These are phyloP conservation scores for Beauveria scarabaeidicola DNA, from an alignment of 2,329 filamentous ascomycete species.

Conservation along the genomic window DNA sequence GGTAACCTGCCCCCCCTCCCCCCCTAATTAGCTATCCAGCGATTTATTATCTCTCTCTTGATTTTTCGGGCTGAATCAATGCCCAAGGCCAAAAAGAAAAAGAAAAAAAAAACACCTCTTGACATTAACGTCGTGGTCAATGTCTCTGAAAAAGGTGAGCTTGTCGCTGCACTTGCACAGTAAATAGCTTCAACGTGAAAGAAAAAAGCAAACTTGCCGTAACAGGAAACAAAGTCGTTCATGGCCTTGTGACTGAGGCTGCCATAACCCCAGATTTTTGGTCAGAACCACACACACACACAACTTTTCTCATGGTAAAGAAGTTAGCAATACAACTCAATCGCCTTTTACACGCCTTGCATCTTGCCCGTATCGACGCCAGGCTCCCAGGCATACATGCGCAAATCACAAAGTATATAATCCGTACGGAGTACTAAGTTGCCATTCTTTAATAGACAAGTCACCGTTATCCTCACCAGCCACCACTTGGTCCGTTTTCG, in stretches of 20 bases:
- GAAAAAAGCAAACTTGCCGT: neutral
- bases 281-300: too few species aligned
- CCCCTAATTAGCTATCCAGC: too few species aligned
- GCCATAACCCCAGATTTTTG: neutral
- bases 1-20: neutral
- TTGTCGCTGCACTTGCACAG: neutral
- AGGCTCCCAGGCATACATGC: slow-evolving; percentile 7
- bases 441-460: neutral
- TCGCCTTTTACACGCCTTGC: neutral
- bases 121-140: too few species aligned
- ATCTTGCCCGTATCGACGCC: slow-evolving; percentile 6
- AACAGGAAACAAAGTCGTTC: neutral
- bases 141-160: too few species aligned
- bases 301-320: too few species aligned
- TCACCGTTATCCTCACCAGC: neutral
- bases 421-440: too few species aligned
- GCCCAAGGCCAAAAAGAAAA: neutral
- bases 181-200: neutral
- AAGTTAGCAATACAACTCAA: neutral
- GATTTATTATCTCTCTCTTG: too few species aligned
- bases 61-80: neutral
- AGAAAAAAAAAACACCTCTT: too few species aligned
- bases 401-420: neutral
- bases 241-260: neutral
- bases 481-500: neutral